Conservation (phyloP, 2,329 filamentous ascomycete species). For the Dactylellina cionopaga region DNA sequence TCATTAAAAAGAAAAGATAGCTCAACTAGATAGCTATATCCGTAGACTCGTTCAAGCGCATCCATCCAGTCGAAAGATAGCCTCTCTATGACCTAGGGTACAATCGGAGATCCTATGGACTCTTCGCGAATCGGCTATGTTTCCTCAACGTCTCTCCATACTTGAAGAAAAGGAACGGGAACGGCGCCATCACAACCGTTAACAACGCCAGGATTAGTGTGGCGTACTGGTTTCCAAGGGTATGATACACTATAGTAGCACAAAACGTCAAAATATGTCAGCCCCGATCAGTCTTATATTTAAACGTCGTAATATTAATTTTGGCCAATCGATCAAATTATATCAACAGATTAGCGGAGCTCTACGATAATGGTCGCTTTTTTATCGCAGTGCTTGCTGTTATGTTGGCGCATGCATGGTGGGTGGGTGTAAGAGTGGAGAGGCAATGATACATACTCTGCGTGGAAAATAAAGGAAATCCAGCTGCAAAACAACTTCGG, state of each 20-base stretch:
- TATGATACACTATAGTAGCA: slow-evolving; percentile 68
- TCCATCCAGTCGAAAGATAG: background rate
- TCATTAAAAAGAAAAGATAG: too few relatives aligned
- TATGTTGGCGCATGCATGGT: too few relatives aligned
- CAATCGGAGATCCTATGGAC: slow-evolving; percentile 27
- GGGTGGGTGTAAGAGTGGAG: too few relatives aligned
- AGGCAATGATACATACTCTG: slow-evolving; percentile 63
- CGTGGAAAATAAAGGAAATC: slow-evolving; percentile 78
- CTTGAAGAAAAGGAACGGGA: slow-evolving; percentile 65
- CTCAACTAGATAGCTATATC: background rate
- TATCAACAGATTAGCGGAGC: too few relatives aligned
- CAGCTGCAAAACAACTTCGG: slow-evolving; percentile 79
- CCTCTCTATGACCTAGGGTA: background rate
- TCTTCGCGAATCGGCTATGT: slow-evolving; percentile 67
- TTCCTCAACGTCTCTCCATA: slow-evolving; percentile 69
- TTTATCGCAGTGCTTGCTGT: too few relatives aligned
- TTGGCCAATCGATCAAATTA: too few relatives aligned
- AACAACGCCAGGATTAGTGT: slow-evolving; percentile 71
- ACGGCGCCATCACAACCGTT: slow-evolving; percentile 71
- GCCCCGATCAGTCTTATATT: too few relatives aligned
- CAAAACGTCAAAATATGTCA: slow-evolving; percentile 33
- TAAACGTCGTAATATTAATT: too few relatives aligned
- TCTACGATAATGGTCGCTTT: too few relatives aligned
- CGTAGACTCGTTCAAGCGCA: background rate
- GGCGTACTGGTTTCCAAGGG: slow-evolving; percentile 76